Conservation (phyloP, 2,329 filamentous ascomycete species). For the Colletotrichum sp. region DNA sequence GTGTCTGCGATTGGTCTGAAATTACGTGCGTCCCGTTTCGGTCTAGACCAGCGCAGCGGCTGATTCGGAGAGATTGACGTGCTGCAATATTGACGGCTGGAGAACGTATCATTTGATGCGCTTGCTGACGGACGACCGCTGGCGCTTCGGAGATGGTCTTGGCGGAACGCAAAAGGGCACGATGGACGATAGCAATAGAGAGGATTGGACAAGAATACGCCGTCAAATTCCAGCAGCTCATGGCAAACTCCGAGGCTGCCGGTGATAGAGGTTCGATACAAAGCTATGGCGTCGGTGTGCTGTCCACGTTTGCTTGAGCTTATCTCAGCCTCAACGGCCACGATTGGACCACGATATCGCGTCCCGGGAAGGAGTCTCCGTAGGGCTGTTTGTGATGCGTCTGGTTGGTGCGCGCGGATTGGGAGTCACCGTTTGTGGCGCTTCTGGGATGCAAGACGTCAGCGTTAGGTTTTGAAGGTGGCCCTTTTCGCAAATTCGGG, state of each 20-base stretch:
- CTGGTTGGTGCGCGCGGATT: not conserved
- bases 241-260: not conserved
- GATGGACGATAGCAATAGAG: rapidly evolving
- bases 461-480: not conserved
- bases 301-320: not conserved
- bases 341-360: not conserved
- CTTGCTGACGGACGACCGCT: not conserved
- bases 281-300: not conserved
- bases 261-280: not conserved
- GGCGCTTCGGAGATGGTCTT: not conserved
- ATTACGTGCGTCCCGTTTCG: not conserved
- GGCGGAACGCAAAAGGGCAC: not conserved
- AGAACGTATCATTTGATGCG: rapidly evolving
- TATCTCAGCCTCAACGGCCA: not conserved
- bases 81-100: not conserved
- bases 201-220: not conserved
- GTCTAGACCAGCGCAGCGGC: not conserved
- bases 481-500: not conserved
- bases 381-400: not conserved
- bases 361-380: not conserved
- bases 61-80: not conserved
- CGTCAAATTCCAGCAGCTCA: not conserved
- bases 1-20: not conserved
- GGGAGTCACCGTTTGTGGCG: not conserved
- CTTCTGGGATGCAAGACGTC: not conserved